Conservation (phyloP, 495 filamentous ascomycete genomes). For the Penicillium cataractarum region DNA sequence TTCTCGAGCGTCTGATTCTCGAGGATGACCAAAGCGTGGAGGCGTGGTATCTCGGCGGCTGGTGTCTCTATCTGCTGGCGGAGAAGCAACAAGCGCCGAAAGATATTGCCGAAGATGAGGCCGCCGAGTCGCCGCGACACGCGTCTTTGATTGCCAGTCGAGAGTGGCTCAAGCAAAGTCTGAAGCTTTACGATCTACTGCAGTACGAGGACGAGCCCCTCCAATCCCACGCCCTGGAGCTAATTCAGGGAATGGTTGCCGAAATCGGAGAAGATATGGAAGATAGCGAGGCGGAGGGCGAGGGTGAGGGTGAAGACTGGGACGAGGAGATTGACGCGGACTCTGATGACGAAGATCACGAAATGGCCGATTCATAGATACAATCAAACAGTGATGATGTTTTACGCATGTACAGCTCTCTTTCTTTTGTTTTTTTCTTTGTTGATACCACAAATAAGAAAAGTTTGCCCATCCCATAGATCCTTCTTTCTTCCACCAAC, state of each 20-base stretch:
- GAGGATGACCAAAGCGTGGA: slow-evolving; percentile 96
- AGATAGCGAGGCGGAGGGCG: slow-evolving; percentile 40
- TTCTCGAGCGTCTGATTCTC: slow-evolving; percentile 76
- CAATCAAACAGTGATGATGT: slow-evolving; percentile 18
- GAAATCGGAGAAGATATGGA: slow-evolving; percentile 58
- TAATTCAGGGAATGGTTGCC: slow-evolving; percentile 60
- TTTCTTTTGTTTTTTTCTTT: slow-evolving; percentile 27
- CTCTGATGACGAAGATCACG: slow-evolving; percentile 52
- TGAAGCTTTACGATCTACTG: slow-evolving; percentile 49
- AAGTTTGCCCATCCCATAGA: slow-evolving; percentile 2
- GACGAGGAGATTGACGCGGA: slow-evolving; percentile 45
- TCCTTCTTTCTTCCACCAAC: slow-evolving; percentile 13
- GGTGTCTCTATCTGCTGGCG: slow-evolving; percentile 79
- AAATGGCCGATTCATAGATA: slow-evolving; percentile 52
- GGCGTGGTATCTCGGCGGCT: slow-evolving; percentile 95
- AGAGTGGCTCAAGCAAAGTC: slow-evolving; percentile 56
- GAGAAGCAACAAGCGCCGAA: slow-evolving; percentile 61
- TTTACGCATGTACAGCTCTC: slow-evolving; percentile 27
- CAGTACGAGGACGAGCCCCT: slow-evolving; percentile 60
- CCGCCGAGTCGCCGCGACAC: slow-evolving; percentile 38
- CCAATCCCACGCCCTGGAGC: slow-evolving; percentile 55
- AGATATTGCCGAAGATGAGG: slow-evolving; percentile 32
- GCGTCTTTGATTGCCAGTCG: slow-evolving; percentile 51
- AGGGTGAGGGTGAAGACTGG: slow-evolving; percentile 48
- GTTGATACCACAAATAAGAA: slow-evolving; percentile 41